phyloP scores from a whole-genome alignment of 2,329 filamentous ascomycete species.

The Aureobasidium sp. region DNA sequence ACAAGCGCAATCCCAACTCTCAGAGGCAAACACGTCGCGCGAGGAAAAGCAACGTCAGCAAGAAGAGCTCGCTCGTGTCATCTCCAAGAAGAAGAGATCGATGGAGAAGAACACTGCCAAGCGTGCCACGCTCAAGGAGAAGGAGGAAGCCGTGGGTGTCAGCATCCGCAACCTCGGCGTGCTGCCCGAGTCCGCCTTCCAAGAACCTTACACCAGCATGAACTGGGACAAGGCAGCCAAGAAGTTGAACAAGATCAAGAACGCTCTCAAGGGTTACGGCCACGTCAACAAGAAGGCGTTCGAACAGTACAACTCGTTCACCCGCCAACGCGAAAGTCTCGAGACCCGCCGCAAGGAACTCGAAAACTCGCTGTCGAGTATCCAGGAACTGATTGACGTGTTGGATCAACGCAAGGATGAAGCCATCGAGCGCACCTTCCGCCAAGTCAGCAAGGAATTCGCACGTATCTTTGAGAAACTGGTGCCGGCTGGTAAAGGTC shows the following conservation, averaged over 20 bases:
- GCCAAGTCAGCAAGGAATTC: slow-evolving; percentile 92
- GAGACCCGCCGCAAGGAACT: slow-evolving; percentile 79
- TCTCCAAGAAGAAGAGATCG: slow-evolving; percentile 77
- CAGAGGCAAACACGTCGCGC: slow-evolving; percentile 49
- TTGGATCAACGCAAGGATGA: slow-evolving; percentile 95
- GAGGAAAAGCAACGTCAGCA: slow-evolving; percentile 60
- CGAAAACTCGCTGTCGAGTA: slow-evolving; percentile 74
- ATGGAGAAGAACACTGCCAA: slow-evolving; percentile 90
- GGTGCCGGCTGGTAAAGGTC: slow-evolving; percentile 84
- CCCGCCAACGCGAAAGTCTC: slow-evolving; percentile 78
- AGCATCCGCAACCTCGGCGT: slow-evolving; percentile 91
- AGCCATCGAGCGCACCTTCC: slow-evolving; percentile 96
- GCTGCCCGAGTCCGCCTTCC: slow-evolving; percentile 85
- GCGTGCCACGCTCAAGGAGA: slow-evolving; percentile 68
- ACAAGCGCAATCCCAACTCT: slow-evolving; percentile 43
- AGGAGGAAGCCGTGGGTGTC: slow-evolving; percentile 71
- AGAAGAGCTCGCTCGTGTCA: slow-evolving; percentile 65
- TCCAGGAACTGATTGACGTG: slow-evolving; percentile 84
- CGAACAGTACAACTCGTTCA: slow-evolving; percentile 97
- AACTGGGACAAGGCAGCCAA: slow-evolving; percentile 58
- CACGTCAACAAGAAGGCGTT: slow-evolving; percentile 99
- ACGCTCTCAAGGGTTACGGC: slow-evolving; percentile 89
- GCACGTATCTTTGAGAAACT: slow-evolving; percentile 88
- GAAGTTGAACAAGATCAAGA: slow-evolving; percentile 81
- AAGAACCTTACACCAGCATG: slow-evolving; percentile 70